Evolutionary conservation across 2,329 filamentous ascomycete genomes (phyloP), one percentile per base, ranked within the genome.

Genomic region (Aspergillus eucalypticola): DNA sequence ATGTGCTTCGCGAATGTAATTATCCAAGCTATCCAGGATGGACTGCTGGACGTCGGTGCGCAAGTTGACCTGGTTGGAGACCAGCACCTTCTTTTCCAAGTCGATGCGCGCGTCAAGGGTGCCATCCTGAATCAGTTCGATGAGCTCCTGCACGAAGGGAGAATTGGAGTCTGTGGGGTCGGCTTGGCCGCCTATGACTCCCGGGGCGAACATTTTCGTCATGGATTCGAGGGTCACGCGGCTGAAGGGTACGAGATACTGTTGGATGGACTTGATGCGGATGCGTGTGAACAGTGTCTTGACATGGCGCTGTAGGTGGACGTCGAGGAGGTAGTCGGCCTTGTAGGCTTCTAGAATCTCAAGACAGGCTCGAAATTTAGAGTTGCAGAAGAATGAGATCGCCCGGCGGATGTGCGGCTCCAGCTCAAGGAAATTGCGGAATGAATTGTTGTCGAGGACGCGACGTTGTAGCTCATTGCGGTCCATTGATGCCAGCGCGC

Each of bases 391-490:
- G 73, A 91, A 88, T 7, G 86, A 86, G 67, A 99, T 90, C 11
- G 95, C 94, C 60, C 93, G 93, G 64, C 95, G 90, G 63, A 99
- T 90, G 70, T 98, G 94, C 3, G 94, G 92, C 76, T 98, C 95
- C 0, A 96, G 84, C 74, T 98, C 95, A 13, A 99, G 84, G 72
- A 95, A 96, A 49, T 85, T 87, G 55, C 95, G 89, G 79, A 99
- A 99, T 10, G 83, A 81, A 35, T 81, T 80, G 71, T 92, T 96
- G 39, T 95, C 91, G 0, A 99, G 84, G 2, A 98, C 92, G 6
- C 82, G 82, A 5, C 78, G 79, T 73, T 95, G 90, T 21, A 99
- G 82, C 62, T 91, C 87, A 7, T 83, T 81, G 51, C 95, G 87
- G 61, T 90, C 85, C 90, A 98, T 96, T 2, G 91, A 92, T 25